Percentiles rank a stretch among this genome's conserved stretches.
Conservation (phyloP, 306 rosid species). For the Vigna trinervia region DNA sequence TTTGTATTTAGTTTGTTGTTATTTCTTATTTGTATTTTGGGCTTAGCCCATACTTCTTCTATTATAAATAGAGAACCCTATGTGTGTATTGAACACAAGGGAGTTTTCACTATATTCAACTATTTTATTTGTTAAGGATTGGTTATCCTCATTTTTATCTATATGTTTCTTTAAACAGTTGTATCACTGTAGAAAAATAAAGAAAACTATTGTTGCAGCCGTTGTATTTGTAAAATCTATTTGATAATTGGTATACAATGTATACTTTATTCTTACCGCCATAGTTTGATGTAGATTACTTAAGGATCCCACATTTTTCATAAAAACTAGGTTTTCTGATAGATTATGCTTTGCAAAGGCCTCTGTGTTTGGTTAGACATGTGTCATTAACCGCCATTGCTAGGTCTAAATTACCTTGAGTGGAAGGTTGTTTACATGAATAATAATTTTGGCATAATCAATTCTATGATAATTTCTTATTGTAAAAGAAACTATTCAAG, state of each 20-base stretch:
- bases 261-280: constrained; percentile 5
- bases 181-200: background rate
- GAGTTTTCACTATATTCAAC: no score
- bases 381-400: background rate
- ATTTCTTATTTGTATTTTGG: no score
- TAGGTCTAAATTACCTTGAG: background rate
- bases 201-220: constrained; percentile 8
- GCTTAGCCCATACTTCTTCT: no score
- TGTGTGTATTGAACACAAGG: no score
- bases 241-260: constrained; percentile 5
- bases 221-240: constrained; percentile 8
- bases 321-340: constrained; percentile 19
- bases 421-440: constrained; percentile 17
- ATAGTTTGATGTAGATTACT: background rate
- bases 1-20: no score
- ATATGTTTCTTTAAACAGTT: background rate
- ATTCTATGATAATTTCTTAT: constrained; percentile 12
- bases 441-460: background rate
- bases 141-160: constrained; percentile 20
- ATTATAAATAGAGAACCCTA: no score
- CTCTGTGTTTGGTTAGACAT: background rate
- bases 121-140: background rate
- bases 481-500: constrained; percentile 9
- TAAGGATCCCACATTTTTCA: background rate
- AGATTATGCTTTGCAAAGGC: constrained; percentile 34